Evolutionary conservation across 2,329 filamentous ascomycete genomes (phyloP).

Genomic region (Hirsutella minnesotensis): DNA sequence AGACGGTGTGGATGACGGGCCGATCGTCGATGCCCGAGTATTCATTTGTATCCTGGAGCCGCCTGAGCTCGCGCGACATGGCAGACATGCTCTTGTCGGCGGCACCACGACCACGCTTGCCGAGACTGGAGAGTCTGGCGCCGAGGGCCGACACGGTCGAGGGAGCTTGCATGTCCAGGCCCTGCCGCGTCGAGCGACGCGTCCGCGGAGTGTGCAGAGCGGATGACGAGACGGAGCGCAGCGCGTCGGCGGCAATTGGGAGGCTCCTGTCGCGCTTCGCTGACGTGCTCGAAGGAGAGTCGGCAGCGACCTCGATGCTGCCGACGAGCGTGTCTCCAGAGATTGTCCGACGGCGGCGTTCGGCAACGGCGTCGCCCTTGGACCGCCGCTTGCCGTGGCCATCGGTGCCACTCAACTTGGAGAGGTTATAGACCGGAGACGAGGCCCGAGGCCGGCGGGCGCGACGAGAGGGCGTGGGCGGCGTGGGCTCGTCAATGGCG

Average conservation of each 20-base stretch:
- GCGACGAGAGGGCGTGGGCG: slow-evolving; percentile 25
- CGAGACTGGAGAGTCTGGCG: slow-evolving; percentile 38
- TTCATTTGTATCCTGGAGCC: slow-evolving; percentile 52
- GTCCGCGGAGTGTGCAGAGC: slow-evolving; percentile 12
- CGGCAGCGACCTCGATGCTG: slow-evolving; percentile 12
- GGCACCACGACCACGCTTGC: slow-evolving; percentile 48
- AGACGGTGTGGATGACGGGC: slow-evolving; percentile 46
- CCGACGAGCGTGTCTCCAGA: slow-evolving; percentile 26
- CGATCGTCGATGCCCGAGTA: slow-evolving; percentile 46
- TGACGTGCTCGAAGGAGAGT: slow-evolving; percentile 1
- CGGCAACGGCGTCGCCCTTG: slow-evolving; percentile 35
- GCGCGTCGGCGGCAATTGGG: background rate
- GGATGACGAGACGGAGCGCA: background rate
- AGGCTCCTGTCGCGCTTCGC: background rate
- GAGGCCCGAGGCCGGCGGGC: slow-evolving; percentile 43
- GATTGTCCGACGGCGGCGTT: slow-evolving; percentile 33
- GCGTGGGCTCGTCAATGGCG: slow-evolving; percentile 3
- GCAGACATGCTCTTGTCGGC: slow-evolving; percentile 34
- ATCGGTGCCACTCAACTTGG: slow-evolving; percentile 49
- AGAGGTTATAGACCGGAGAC: slow-evolving; percentile 54
- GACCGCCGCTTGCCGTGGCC: slow-evolving; percentile 45
- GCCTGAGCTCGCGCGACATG: slow-evolving; percentile 44
- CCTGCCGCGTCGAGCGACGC: slow-evolving; percentile 19
- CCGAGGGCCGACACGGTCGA: slow-evolving; percentile 26
- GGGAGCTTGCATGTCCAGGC: slow-evolving; percentile 27